phyloP scores from a whole-genome alignment of 768 basidiomycete genomes.

The Tulasnella sp. region DNA sequence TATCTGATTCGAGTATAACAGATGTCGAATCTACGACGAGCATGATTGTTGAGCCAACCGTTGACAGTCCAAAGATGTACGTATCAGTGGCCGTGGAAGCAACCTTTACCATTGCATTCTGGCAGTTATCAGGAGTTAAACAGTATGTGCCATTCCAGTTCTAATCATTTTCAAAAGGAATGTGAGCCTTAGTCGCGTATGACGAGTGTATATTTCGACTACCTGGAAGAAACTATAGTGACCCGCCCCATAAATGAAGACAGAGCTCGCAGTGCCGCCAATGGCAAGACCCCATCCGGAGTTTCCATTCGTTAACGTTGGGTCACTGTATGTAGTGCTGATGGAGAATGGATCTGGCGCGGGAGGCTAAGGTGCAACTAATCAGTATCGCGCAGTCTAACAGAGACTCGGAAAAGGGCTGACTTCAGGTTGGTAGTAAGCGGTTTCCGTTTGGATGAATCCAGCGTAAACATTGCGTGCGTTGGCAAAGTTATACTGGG shows the following conservation, averaged over 20 bases:
- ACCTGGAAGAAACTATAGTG: neutral
- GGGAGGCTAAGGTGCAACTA: neutral
- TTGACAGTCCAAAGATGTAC: neutral
- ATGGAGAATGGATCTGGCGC: neutral
- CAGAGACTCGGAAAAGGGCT: neutral
- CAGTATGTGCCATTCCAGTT: no score
- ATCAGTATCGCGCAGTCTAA: neutral
- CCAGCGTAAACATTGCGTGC: constrained; percentile 60
- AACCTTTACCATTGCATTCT: neutral
- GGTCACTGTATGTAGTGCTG: constrained; percentile 1
- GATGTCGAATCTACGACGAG: neutral
- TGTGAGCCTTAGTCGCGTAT: no score
- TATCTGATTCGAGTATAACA: neutral
- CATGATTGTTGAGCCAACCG: neutral
- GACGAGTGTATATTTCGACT: no score
- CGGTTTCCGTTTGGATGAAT: constrained; percentile 62
- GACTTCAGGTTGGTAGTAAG: no score
- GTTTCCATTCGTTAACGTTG: neutral
- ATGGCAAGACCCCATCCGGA: neutral
- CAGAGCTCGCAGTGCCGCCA: neutral
- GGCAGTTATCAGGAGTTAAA: neutral
- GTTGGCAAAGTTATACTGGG: constrained; percentile 54
- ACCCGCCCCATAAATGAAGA: neutral
- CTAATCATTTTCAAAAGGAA: no score
- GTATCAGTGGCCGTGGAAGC: neutral